Evolutionary conservation across 768 basidiomycete genomes (phyloP), one percentile per base, ranked within the genome.

Genomic region (Collybiopsis confluens): DNA sequence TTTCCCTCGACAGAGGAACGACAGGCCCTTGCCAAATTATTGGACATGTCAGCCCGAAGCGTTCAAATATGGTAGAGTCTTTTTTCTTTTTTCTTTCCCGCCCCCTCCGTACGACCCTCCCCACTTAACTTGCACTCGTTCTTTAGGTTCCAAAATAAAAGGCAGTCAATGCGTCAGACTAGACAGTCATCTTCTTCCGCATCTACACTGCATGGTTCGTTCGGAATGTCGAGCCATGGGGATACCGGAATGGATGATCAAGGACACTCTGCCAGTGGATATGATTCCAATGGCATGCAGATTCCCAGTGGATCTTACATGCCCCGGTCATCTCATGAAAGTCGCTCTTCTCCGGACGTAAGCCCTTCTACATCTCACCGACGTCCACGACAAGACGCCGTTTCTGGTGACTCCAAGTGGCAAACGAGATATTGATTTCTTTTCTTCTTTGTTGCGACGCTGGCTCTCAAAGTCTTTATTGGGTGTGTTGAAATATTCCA

Each of bases 1-100:
- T 92, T 92, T 62, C 90, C 90, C 20, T 90, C 90, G 13, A 92
- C 90, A 9, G 90, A 91, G 66, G 90, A 92, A 66, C 82, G 90
- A n/a, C 75, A 80, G 35, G 82, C 81, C 28, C 70, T 92, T 45
- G 90, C 90, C 13, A 88, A 83, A 58, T 74, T 80, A 60, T 73
- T 92, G 56, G 88, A 88, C 59, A 92, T 92, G 90, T 83, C 87
- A 44, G 80, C 90, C 37, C 73, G 90, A 58, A 90, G 87, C 59
- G 90, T 92, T 54, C 90, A 92, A 66, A 92, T 92, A 54, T 92
- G 90, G 90, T 90, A n/a, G 65, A 61, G 74, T 61, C 49, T 20
- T 54, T 36, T n/a, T n/a, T n/a, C n/a, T n/a, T n/a, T n/a, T n/a
- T n/a, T n/a, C n/a, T n/a, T n/a, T n/a, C n/a, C n/a, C n/a, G n/a